phyloP scores from a whole-genome alignment of 371 early-diverging fungal species.

The Smittium culicis region DNA sequence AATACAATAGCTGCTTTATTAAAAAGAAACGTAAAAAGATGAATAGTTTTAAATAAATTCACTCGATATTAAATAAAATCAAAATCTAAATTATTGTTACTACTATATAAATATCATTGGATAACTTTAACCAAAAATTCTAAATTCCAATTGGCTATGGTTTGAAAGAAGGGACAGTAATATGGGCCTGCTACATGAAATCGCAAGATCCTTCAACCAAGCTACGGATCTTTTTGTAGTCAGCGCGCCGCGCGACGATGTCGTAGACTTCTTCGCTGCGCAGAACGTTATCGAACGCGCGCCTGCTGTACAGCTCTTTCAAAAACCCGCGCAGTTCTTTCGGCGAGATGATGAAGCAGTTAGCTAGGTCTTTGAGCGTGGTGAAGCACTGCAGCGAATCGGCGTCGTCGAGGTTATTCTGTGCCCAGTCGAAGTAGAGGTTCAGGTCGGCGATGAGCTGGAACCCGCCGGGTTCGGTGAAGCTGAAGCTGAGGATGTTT shows the following conservation, averaged over 20 bases:
- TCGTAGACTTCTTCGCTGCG: constrained; percentile 84
- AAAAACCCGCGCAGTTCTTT: constrained; percentile 66
- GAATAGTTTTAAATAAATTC: no score
- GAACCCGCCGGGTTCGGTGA: constrained; percentile 57
- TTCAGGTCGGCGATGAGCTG: constrained; percentile 69
- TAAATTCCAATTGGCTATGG: no score
- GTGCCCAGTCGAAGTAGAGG: constrained; percentile 54
- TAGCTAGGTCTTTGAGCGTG: constrained; percentile 81
- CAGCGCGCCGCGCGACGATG: constrained; percentile 70
- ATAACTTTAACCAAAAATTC: no score
- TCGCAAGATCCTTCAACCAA: constrained; percentile 64
- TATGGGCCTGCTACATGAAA: constrained; percentile 38
- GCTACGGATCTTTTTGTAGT: constrained; percentile 70
- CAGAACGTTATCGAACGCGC: constrained; percentile 68
- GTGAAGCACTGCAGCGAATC: constrained; percentile 61
- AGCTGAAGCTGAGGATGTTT: constrained; percentile 60
- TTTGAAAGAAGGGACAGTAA: no score
- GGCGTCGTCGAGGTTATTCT: constrained; percentile 44
- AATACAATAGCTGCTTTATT: no score
- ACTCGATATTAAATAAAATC: no score
- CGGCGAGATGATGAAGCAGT: constrained; percentile 76
- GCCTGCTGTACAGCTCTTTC: constrained; percentile 53
- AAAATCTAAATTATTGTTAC: no score
- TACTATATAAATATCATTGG: no score
- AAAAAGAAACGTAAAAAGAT: no score